Conservation (phyloP, 768 basidiomycete genomes). For the Mycena vitilis region DNA sequence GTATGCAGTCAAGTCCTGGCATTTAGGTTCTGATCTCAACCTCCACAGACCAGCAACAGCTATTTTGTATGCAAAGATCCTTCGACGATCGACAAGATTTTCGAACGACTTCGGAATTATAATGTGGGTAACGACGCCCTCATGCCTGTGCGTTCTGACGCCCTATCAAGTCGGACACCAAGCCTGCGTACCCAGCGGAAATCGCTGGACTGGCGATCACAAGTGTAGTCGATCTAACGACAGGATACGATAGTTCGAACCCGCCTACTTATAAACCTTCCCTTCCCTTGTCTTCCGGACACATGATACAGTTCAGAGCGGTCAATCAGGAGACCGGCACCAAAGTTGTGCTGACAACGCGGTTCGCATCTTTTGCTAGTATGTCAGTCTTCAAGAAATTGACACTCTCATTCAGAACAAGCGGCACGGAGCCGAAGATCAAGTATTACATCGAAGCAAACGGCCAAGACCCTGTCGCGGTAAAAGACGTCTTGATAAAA, state of each 20-base stretch:
- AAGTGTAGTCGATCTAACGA: slow-evolving; percentile 79
- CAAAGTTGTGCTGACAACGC: slow-evolving; percentile 74
- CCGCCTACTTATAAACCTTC: slow-evolving; percentile 71
- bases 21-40: slow-evolving; percentile 9
- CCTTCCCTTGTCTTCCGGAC: slow-evolving; percentile 79
- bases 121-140: slow-evolving; percentile 47
- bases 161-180: slow-evolving; percentile 33
- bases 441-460: slow-evolving; percentile 91
- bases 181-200: slow-evolving; percentile 64
- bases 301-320: slow-evolving; percentile 88
- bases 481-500: slow-evolving; percentile 60
- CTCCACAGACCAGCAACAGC: slow-evolving; percentile 77
- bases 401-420: slow-evolving; percentile 63
- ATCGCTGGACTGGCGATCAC: slow-evolving; percentile 73
- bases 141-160: slow-evolving; percentile 16
- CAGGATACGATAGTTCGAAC: slow-evolving; percentile 81
- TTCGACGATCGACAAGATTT: slow-evolving; percentile 74
- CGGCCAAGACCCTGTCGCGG: slow-evolving; percentile 61
- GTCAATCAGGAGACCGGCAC: slow-evolving; percentile 52
- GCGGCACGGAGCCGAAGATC: slow-evolving; percentile 94
- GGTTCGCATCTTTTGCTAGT: slow-evolving; percentile 53
- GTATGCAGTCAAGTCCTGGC: slow-evolving; percentile 46
- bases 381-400: slow-evolving; percentile 10
- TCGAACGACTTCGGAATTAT: slow-evolving; percentile 71
- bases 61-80: slow-evolving; percentile 84